Base-by-base conservation (phyloP, 768 basidiomycete genomes). In the Rhizopogon vinicolor region DNA sequence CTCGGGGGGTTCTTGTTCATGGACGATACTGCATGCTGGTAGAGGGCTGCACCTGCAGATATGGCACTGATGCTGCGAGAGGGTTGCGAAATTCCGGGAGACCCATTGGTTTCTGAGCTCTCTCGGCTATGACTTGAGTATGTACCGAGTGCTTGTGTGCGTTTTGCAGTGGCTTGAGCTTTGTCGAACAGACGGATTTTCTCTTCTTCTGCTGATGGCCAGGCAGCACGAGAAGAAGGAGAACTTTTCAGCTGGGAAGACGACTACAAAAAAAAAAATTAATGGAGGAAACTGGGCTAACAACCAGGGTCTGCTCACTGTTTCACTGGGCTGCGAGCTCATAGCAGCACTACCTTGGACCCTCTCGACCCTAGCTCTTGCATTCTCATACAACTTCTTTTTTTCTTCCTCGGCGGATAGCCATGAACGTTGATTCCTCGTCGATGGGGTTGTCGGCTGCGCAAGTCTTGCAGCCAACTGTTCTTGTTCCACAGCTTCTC, bases 171-270 rank as follows among this genome's bases (percentile, higher is more conserved):
- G 1, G 78, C 81, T 62, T 85, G 84, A 0, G 90, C 89, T 48
- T 82, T 67, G 49, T 86, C 75, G 67, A 79, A 91, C n/a, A 90
- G 65, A n/a, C 79, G 75, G 1, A 78, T 69, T 62, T 93, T 92
- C 65, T 93, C 91, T 53, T 84, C 81, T 68, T 91, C 90, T 0
- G 91, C 88, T 1, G 85, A 78, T 7, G 74, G 74, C 87, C 87
- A 91, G 18, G 63, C 45, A 3, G 62, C 48, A 37, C 22, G 35
- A 22, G 22, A 3, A 3, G 48, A 49, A 37, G 18, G 45, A 16
- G 64, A 49, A 3, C 53, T 39, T 46, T 62, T 52, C 41, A 60
- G 55, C 53, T 65, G 55, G 40, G 58, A 14, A 3, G 52, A 33
- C 56, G 52, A 33, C 56, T 53, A 44, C 35, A 51, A 37, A 51